Conservation (phyloP, 768 basidiomycete species). For the Mycena leptocephala region DNA sequence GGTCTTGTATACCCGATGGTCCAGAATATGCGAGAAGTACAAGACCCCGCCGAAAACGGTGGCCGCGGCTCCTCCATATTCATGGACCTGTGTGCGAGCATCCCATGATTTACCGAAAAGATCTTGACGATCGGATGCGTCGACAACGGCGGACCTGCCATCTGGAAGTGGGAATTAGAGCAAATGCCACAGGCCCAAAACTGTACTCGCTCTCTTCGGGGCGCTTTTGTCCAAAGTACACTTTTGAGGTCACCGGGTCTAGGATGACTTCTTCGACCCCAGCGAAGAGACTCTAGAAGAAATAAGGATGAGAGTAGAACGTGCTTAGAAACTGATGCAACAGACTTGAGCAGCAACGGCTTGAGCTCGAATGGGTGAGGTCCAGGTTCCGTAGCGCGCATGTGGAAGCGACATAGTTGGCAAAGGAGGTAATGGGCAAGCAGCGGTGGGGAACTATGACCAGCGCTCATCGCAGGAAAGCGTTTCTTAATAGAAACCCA, state of each 20-base stretch:
- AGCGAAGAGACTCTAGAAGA: background rate
- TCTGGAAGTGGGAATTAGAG: background rate
- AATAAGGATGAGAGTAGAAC: background rate
- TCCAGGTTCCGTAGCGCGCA: background rate
- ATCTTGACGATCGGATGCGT: background rate
- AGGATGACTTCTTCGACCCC: background rate
- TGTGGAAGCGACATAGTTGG: background rate
- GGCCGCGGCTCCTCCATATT: constrained; percentile 12
- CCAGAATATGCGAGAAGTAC: constrained; percentile 5
- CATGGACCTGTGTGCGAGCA: constrained; percentile 10
- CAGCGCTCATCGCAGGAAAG: too few relatives aligned
- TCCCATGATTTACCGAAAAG: constrained; percentile 6
- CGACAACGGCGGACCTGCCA: constrained; percentile 1
- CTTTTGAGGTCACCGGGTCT: constrained; percentile 4
- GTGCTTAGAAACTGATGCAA: background rate
- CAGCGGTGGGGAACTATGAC: too few relatives aligned
- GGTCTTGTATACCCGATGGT: constrained; percentile 13
- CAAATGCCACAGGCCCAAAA: background rate
- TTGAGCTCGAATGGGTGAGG: background rate
- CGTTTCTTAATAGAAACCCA: too few relatives aligned
- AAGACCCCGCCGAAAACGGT: background rate
- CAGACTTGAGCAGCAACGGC: background rate
- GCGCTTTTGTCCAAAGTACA: constrained; percentile 11
- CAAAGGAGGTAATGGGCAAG: too few relatives aligned
- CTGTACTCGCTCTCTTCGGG: background rate